Evolutionary conservation across 2,329 filamentous ascomycete genomes (phyloP).

Genomic region (Colletotrichum simmondsii): DNA sequence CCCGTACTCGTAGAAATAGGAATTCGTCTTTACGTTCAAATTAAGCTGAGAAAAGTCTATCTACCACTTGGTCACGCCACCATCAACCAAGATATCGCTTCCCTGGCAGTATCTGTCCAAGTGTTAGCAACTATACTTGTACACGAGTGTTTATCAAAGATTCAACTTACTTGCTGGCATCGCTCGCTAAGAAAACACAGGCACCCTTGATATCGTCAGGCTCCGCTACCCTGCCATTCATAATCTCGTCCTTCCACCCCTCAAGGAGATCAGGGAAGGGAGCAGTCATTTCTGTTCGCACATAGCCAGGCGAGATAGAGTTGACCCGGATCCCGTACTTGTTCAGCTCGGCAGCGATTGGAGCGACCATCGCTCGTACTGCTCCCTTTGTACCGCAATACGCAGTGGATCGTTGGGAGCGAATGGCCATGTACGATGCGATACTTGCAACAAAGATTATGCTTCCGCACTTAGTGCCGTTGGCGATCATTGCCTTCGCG

Average conservation of each 20-base stretch:
- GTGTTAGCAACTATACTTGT: background rate
- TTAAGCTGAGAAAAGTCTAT: background rate
- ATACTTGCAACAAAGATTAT: constrained; percentile 66
- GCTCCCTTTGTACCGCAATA: constrained; percentile 33
- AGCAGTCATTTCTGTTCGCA: constrained; percentile 39
- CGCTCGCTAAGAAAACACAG: constrained; percentile 59
- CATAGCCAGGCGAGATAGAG: constrained; percentile 33
- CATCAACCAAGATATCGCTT: constrained; percentile 57
- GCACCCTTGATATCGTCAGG: constrained; percentile 62
- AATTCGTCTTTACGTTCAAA: background rate
- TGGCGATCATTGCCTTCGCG: constrained; percentile 61
- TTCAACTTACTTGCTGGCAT: constrained; percentile 55
- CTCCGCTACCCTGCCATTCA: constrained; percentile 57
- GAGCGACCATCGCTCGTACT: constrained; percentile 32
- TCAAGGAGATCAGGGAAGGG: constrained; percentile 58
- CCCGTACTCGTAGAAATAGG: too few relatives aligned
- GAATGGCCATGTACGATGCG: constrained; percentile 61
- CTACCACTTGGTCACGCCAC: constrained; percentile 53
- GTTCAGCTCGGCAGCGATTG: constrained; percentile 29
- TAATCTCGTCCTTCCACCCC: constrained; percentile 59
- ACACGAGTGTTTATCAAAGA: accelerated
- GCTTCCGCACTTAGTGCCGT: constrained; percentile 60
- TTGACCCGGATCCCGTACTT: constrained; percentile 26
- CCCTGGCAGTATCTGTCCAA: constrained; percentile 48
- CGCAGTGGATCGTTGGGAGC: constrained; percentile 55